phyloP scores from a whole-genome alignment of 768 basidiomycete genomes.

The Trametes villosa region DNA sequence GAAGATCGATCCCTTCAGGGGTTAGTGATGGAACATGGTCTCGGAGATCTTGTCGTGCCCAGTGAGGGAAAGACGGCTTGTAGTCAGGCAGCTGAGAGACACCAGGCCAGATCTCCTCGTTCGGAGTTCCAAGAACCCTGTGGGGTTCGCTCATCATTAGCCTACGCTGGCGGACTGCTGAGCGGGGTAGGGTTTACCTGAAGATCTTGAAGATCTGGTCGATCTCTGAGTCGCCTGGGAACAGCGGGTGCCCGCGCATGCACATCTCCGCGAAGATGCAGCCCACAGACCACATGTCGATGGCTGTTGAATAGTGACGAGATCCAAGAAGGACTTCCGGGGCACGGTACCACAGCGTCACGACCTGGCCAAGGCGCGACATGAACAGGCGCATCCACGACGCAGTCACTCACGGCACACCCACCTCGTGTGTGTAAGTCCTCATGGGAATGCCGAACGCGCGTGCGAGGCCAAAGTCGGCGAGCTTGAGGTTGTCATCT shows the following conservation, averaged over 20 bases:
- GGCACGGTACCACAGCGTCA: conserved; percentile 98
- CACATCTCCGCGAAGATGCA: conserved; percentile 99
- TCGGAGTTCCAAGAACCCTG: conserved; percentile 94
- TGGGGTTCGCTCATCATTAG: background rate
- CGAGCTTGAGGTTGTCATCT: conserved; percentile 89
- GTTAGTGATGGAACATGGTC: conserved; percentile 73
- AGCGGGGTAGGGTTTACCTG: conserved; percentile 57
- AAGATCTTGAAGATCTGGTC: conserved; percentile 99
- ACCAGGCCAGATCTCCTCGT: conserved; percentile 90
- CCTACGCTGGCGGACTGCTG: background rate
- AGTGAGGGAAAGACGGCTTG: conserved; percentile 96
- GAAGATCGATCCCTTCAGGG: conserved; percentile 75
- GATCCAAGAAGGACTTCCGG: conserved; percentile 96
- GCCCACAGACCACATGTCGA: conserved; percentile 99
- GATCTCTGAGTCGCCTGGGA: conserved; percentile 99
- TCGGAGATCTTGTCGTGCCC: conserved; percentile 77
- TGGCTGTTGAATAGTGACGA: conserved; percentile 94
- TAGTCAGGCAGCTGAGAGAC: conserved; percentile 89
- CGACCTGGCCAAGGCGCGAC: conserved; percentile 64
- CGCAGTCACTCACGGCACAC: conserved; percentile 21
- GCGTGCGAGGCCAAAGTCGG: conserved; percentile 94
- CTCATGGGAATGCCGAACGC: conserved; percentile 98
- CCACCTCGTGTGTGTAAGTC: conserved; percentile 98
- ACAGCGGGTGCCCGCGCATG: conserved; percentile 85
- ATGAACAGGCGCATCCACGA: background rate